Conservation (phyloP, 1,284 basidiomycete species). For the Papiliotrema terrestris region DNA sequence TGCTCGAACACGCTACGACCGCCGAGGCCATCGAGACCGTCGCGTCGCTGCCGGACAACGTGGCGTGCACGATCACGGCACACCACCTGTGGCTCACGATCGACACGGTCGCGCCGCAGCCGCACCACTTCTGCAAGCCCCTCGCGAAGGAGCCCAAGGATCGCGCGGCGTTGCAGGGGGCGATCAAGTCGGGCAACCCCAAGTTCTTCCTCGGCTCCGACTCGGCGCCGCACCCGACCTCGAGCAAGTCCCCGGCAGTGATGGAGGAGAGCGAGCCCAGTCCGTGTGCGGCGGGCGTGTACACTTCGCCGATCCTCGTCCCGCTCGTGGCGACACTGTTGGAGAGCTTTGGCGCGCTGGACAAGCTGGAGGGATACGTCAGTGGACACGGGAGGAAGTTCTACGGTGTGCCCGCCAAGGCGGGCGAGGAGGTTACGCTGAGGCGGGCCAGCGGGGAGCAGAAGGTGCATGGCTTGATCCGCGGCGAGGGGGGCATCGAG, state of each 20-base stretch:
- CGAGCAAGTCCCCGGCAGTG: conserved; percentile 65
- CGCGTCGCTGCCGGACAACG: conserved; percentile 76
- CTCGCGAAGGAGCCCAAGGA: conserved; percentile 96
- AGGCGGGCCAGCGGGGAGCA: conserved; percentile 37
- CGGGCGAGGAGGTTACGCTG: conserved; percentile 46
- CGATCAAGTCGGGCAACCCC: conserved; percentile 81
- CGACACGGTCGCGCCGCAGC: conserved; percentile 96
- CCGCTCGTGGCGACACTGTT: conserved; percentile 74
- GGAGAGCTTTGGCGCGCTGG: conserved; percentile 79
- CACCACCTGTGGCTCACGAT: conserved; percentile 94
- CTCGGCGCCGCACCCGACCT: conserved; percentile 85
- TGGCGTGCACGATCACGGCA: conserved; percentile 95
- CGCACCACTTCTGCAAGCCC: conserved; percentile 97
- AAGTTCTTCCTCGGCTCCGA: conserved; percentile 98
- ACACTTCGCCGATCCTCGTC: conserved; percentile 85
- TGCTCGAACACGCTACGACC: conserved; percentile 98
- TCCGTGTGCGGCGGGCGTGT: conserved; percentile 87
- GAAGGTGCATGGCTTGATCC: conserved; percentile 54
- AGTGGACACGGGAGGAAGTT: conserved; percentile 73
- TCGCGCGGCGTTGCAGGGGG: conserved; percentile 74
- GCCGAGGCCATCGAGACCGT: conserved; percentile 74
- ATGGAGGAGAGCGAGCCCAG: conserved; percentile 45
- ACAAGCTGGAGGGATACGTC: conserved; percentile 73
- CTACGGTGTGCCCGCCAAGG: conserved; percentile 57
- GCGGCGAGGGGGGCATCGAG: conserved; percentile 57